A percentile compares a stretch with the other conserved stretches of the same genome.
phyloP scores from a whole-genome alignment of 2,329 filamentous ascomycete genomes.

The Aspergillus sp. region DNA sequence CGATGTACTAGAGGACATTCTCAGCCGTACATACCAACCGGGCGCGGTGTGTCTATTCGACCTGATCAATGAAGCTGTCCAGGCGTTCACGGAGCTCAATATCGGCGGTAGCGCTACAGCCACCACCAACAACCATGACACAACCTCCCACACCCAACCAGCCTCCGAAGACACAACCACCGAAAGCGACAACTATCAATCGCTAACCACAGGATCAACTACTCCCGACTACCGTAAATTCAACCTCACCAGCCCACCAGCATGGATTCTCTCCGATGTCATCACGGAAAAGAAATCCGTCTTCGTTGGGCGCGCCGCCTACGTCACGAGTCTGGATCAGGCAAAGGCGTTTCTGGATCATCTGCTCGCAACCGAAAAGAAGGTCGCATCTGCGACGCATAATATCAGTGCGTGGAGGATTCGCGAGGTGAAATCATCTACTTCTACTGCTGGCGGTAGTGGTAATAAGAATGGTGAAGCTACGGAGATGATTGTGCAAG shows the following conservation, averaged over 20 bases:
- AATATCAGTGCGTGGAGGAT: slow-evolving; percentile 97
- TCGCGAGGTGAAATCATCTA: slow-evolving; percentile 40
- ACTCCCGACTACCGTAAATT: slow-evolving; percentile 28
- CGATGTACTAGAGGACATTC: slow-evolving; percentile 66
- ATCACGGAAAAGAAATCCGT: slow-evolving; percentile 82
- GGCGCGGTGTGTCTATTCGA: slow-evolving; percentile 88
- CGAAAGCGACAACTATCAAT: neutral
- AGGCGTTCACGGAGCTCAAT: slow-evolving; percentile 58
- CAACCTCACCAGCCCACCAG: slow-evolving; percentile 47
- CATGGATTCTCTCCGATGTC: slow-evolving; percentile 74
- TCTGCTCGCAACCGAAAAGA: slow-evolving; percentile 79
- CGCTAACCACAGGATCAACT: slow-evolving; percentile 14
- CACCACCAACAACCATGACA: slow-evolving; percentile 1
- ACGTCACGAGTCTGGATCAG: slow-evolving; percentile 68
- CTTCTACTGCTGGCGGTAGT: neutral
- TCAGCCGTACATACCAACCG: slow-evolving; percentile 68
- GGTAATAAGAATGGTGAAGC: slow-evolving; percentile 26
- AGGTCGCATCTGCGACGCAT: slow-evolving; percentile 82
- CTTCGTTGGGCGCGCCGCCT: slow-evolving; percentile 77
- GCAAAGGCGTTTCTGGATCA: slow-evolving; percentile 72
- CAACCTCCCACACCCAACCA: slow-evolving; percentile 8
- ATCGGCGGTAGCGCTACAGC: slow-evolving; percentile 30
- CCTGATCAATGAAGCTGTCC: slow-evolving; percentile 68
- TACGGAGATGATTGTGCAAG: slow-evolving; percentile 67
- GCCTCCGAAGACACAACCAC: neutral